Evolutionary conservation across 306 rosid genomes (phyloP), one percentile per base, ranked within the genome.

Genomic region (Leucaena leucocephala): DNA sequence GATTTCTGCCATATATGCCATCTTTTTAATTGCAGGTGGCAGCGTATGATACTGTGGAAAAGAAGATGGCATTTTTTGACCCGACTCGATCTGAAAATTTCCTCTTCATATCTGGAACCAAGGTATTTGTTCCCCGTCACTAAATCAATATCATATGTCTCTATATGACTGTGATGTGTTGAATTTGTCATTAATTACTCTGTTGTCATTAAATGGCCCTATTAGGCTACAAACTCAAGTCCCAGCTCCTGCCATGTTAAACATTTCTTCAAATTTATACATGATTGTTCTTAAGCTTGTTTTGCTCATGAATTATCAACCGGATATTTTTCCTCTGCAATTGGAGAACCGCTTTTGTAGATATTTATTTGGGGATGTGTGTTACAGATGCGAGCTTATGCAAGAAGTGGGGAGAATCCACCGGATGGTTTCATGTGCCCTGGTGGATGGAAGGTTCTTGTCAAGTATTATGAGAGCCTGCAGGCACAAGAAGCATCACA

Each of bases 341-440:
- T 14, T 55, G n/a, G 62, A 71, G 13, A 34, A 72, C 39, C 14
- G 27, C 10, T 78, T 61, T 34, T 16, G 40, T 63, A n/a, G 58
- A n/a, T 43, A 44, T 35, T 38, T 43, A 76, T 72, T 19, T 27
- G 64, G 54, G 58, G 79, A 55, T 80, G 67, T 77, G 48, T 21
- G 76, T 44, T 64, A 13, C 83, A 96, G 99, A 96, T 96, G 99
- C 85, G 99, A 33, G 84, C 86, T 85, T 96, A 22, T 79, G 99
- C 99, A 3, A 93, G 84, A 85, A 96, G 77, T 0, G 97, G 99
- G 0, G 97, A 96, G 87, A 87, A 85, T 85, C 99, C 97, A 27
- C 99, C 99, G 0, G 94, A 93, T 57, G 99, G 99, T 45, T 96
- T 96, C 69, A 96, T 96, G 99, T 96, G 98, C 67, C 98, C 98